A percentile compares a stretch with the other conserved stretches of the same genome.
phyloP scores from a whole-genome alignment of 371 early-diverging fungal genomes.

The Quaeritorhiza haematococci region DNA sequence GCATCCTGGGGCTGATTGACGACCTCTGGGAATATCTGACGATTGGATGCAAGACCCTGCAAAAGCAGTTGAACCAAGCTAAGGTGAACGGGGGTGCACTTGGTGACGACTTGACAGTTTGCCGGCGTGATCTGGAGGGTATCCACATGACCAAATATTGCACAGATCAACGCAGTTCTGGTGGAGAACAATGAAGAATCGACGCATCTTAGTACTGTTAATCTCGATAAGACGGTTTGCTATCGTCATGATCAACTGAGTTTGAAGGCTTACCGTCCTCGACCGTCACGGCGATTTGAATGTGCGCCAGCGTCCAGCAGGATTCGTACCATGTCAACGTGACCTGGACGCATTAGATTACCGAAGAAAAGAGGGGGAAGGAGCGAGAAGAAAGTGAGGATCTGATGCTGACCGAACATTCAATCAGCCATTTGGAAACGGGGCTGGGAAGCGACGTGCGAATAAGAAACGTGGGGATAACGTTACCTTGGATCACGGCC shows the following conservation, averaged over 20 bases:
- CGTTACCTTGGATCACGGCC: slow-evolving; percentile 64
- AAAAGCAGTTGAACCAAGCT: slow-evolving; percentile 55
- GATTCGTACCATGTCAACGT: slow-evolving; percentile 48
- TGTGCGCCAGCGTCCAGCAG: slow-evolving; percentile 43
- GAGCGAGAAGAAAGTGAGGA: too few species aligned
- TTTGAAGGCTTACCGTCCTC: slow-evolving; percentile 51
- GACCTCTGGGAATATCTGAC: slow-evolving; percentile 40
- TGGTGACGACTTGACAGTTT: slow-evolving; percentile 37
- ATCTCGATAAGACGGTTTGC: too few species aligned
- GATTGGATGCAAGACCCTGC: slow-evolving; percentile 44
- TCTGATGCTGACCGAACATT: too few species aligned
- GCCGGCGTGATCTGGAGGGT: slow-evolving; percentile 52
- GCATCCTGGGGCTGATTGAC: slow-evolving; percentile 61
- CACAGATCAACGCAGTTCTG: slow-evolving; percentile 22
- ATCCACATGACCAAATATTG: slow-evolving; percentile 20
- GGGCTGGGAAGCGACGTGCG: too few species aligned
- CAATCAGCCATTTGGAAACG: too few species aligned
- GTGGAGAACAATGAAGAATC: slow-evolving; percentile 46
- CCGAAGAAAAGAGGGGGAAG: too few species aligned
- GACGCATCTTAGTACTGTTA: slow-evolving; percentile 22
- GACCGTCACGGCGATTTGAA: slow-evolving; percentile 58
- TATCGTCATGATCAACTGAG: slow-evolving; percentile 16
- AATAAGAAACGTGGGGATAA: too few species aligned
- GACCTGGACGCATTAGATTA: too few species aligned
- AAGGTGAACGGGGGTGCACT: slow-evolving; percentile 37